A percentile compares a stretch with the other conserved stretches of the same genome.
Evolutionary conservation across 768 basidiomycete genomes (phyloP).

Genomic region (Tylopilus sp.): DNA sequence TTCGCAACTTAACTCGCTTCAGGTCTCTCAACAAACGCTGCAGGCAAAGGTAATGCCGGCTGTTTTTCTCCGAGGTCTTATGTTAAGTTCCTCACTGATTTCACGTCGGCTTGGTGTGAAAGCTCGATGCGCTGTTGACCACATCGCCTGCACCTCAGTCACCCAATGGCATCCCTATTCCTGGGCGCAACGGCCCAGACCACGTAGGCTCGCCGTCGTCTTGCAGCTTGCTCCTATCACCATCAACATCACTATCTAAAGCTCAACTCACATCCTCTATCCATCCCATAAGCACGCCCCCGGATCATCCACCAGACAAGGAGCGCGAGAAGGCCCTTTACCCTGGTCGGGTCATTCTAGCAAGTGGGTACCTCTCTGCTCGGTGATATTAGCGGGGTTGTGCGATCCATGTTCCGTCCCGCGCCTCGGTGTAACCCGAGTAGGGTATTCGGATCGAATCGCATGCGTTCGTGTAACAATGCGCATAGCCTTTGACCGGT

Average conservation of each 20-base stretch:
- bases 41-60: conserved; percentile 62
- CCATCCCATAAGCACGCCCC: conserved; percentile 15
- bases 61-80: not conserved
- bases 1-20: conserved; percentile 63
- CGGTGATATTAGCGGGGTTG: no score
- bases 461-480: conserved; percentile 3
- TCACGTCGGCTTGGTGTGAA: not conserved
- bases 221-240: conserved; percentile 26
- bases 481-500: conserved; percentile 5
- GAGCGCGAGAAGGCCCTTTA: conserved; percentile 76
- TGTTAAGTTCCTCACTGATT: conserved; percentile 1
- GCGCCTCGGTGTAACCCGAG: not conserved
- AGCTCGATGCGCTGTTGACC: conserved; percentile 51
- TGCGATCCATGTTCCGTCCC: conserved; percentile 1
- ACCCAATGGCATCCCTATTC: conserved; percentile 27
- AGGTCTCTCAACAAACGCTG: conserved; percentile 71
- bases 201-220: conserved; percentile 21
- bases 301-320: conserved; percentile 42
- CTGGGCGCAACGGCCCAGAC: conserved; percentile 18
- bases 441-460: conserved; percentile 7
- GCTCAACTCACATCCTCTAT: conserved; percentile 28
- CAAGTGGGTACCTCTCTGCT: conserved; percentile 53
- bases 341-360: conserved; percentile 77
- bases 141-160: conserved; percentile 25
- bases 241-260: conserved; percentile 26